phyloP scores from a whole-genome alignment of 2,329 filamentous ascomycete species.

The Fonsecaea erecta region DNA sequence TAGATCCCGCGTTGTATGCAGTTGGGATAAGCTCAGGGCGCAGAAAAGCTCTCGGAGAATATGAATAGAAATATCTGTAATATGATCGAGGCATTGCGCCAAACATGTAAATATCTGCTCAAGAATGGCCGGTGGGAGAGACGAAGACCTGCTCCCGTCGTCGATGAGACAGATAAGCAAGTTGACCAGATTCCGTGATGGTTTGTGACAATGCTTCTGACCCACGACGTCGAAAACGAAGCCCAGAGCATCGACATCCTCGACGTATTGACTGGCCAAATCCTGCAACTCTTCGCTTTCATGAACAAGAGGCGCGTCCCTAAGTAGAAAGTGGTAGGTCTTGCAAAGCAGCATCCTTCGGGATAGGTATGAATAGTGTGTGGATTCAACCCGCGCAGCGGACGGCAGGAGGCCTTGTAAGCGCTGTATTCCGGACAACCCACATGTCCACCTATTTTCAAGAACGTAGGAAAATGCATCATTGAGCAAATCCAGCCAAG shows the following conservation, averaged over 20 bases:
- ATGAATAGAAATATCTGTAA: background rate
- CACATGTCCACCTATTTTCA: constrained; percentile 13
- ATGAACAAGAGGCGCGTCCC: background rate
- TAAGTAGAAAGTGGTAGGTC: constrained; percentile 17
- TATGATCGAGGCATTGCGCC: constrained; percentile 10
- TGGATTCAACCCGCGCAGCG: background rate
- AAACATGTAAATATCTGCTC: constrained; percentile 21
- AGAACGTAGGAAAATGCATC: constrained; percentile 20
- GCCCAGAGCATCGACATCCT: constrained; percentile 13
- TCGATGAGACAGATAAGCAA: constrained; percentile 19
- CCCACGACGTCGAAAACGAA: constrained; percentile 15
- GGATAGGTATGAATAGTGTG: constrained; percentile 21
- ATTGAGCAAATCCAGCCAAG: constrained; percentile 34
- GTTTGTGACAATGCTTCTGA: constrained; percentile 5
- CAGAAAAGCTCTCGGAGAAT: background rate
- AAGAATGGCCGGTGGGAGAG: constrained; percentile 14
- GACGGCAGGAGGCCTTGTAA: background rate
- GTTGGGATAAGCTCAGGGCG: constrained; percentile 10
- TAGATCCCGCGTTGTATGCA: constrained; percentile 18
- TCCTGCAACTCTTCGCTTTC: background rate
- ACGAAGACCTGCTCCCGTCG: background rate
- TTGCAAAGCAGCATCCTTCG: constrained; percentile 16
- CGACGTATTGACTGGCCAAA: constrained; percentile 9
- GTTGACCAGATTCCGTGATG: background rate
- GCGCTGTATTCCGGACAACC: background rate